Evolutionary conservation across 2,329 filamentous ascomycete genomes (phyloP).

Genomic region (Alternaria gansuensis): DNA sequence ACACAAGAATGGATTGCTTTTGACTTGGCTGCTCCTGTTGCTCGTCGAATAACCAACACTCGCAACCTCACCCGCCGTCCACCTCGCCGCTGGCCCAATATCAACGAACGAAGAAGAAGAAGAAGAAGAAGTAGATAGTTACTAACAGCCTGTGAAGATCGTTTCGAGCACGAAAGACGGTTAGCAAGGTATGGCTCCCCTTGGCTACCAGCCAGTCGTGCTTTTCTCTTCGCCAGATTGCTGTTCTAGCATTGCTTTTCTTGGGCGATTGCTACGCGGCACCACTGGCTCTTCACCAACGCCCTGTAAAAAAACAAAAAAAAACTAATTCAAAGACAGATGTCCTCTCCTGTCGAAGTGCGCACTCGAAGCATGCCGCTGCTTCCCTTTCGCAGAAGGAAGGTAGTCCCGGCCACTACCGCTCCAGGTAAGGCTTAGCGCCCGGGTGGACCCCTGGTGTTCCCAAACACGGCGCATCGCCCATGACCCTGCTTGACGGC

Average conservation of each 20-base stretch:
- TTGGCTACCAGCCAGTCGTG: neutral
- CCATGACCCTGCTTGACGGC: slow-evolving; percentile 21
- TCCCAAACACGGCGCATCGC: slow-evolving; percentile 37
- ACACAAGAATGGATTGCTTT: neutral
- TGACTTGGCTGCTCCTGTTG: neutral
- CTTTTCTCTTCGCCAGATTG: slow-evolving; percentile 20
- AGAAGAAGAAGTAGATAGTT: neutral
- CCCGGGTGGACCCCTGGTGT: slow-evolving; percentile 16
- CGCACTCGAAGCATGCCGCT: slow-evolving; percentile 13
- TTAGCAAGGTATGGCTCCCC: slow-evolving; percentile 3
- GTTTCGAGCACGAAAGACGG: neutral
- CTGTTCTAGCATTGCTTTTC: slow-evolving; percentile 25
- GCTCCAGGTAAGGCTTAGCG: slow-evolving; percentile 30
- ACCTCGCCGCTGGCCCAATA: neutral
- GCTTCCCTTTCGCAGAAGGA: slow-evolving; percentile 19
- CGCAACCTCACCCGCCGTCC: neutral
- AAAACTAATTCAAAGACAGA: slow-evolving; percentile 8
- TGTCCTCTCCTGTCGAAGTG: neutral
- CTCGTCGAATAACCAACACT: neutral
- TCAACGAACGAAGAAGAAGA: neutral
- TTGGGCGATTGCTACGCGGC: slow-evolving; percentile 1
- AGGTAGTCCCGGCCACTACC: slow-evolving; percentile 17
- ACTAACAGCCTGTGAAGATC: slow-evolving; percentile 5
- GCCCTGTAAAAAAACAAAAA: neutral
- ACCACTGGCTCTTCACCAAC: neutral